phyloP scores from a whole-genome alignment of 1,284 basidiomycete species.

The Papiliotrema laurentii region DNA sequence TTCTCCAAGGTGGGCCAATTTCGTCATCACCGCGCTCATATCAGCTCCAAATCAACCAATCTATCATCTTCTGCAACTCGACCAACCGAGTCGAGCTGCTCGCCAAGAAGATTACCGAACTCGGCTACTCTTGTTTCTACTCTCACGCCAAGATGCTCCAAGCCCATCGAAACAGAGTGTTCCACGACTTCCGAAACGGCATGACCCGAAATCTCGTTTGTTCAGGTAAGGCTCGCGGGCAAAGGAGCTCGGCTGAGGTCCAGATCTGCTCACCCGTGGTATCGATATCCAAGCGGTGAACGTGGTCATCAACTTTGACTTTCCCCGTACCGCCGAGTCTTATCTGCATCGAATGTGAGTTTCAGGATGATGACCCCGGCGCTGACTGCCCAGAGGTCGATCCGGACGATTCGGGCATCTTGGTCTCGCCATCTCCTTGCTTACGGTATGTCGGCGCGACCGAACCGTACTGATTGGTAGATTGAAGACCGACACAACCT shows the following conservation, averaged over 20 bases:
- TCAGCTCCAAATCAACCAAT: slow-evolving; percentile 98
- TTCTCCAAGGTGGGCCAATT: slow-evolving; percentile 27
- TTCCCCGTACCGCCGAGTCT: slow-evolving; percentile 97
- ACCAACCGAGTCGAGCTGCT: slow-evolving; percentile 98
- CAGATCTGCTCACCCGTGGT: slow-evolving; percentile 93
- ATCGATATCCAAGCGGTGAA: slow-evolving; percentile 99
- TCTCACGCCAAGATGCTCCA: slow-evolving; percentile 99
- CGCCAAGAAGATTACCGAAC: slow-evolving; percentile 98
- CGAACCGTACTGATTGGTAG: slow-evolving; percentile 25
- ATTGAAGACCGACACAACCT: slow-evolving; percentile 97
- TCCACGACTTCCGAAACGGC: slow-evolving; percentile 98
- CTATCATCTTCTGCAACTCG: slow-evolving; percentile 99
- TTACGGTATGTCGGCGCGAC: slow-evolving; percentile 54
- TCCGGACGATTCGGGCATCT: slow-evolving; percentile 96
- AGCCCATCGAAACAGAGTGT: slow-evolving; percentile 95
- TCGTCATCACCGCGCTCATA: not conserved
- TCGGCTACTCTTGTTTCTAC: slow-evolving; percentile 99
- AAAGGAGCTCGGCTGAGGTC: not conserved
- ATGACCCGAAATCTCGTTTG: slow-evolving; percentile 98
- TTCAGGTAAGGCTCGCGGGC: slow-evolving; percentile 50
- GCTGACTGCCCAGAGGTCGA: slow-evolving; percentile 62
- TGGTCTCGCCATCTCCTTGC: slow-evolving; percentile 93
- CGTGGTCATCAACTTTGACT: slow-evolving; percentile 99
- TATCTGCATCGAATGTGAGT: slow-evolving; percentile 70
- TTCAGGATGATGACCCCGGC: not conserved